A percentile compares a stretch with the other conserved stretches of the same genome.
These are phyloP conservation scores for Populus trichocarpa DNA, from an alignment of 441 rosid genomes.

Conservation along the genomic window DNA sequence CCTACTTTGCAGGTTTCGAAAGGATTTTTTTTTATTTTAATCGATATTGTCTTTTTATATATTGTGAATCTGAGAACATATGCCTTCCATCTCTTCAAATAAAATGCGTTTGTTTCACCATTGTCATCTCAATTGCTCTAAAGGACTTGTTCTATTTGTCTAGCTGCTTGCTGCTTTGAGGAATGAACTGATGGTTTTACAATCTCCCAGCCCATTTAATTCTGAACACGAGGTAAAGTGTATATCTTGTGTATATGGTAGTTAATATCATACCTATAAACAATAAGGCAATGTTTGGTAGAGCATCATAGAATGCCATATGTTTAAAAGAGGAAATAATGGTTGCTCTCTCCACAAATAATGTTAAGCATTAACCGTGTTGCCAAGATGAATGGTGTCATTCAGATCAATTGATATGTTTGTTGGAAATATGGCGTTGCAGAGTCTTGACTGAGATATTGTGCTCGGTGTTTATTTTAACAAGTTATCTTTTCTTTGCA, in stretches of 20 bases:
- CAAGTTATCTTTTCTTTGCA: neutral
- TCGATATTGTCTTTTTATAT: neutral
- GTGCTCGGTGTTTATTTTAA: neutral
- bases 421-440: neutral
- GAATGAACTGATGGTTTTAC: constrained; percentile 58
- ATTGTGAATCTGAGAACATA: constrained; percentile 33
- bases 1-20: neutral
- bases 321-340: neutral
- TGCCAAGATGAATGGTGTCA: neutral
- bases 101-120: neutral
- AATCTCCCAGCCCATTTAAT: constrained; percentile 72
- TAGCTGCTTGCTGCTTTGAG: constrained; percentile 92
- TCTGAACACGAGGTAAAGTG: constrained; percentile 69
- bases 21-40: neutral
- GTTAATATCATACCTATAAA: neutral
- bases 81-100: neutral
- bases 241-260: neutral
- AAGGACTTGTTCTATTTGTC: constrained; percentile 16
- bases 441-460: neutral
- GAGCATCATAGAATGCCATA: neutral
- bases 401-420: neutral
- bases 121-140: neutral
- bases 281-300: neutral
- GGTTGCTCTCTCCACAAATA: neutral
- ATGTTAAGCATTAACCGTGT: neutral